Base-by-base conservation (phyloP, 2,329 filamentous ascomycete genomes). In the Aspergillus pseudoterreus region DNA sequence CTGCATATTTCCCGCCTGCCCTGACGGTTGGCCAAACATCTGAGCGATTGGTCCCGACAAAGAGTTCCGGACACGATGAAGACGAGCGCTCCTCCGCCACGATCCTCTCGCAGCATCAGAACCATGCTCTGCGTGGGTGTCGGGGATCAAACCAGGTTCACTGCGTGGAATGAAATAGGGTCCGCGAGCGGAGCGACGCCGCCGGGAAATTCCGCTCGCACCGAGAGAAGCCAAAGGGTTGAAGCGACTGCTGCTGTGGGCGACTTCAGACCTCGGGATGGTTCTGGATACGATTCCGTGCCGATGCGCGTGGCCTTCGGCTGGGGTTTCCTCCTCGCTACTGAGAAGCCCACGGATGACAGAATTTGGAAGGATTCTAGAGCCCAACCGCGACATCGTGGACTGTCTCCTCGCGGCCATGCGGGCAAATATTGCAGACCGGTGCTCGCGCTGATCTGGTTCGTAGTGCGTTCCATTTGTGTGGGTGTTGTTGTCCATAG, bases 301-400 rank as follows among this genome's bases (percentile, higher is more conserved):
- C 27, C 75, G 70, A 59, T 75, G 69, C 33, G 74, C 72, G 47
- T 69, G 70, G 5, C 73, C 74, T 57, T 77, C 74, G 14, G 68
- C 73, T 2, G 67, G 66, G 6, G 74, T 75, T 56, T 76, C 74
- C 53, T 76, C 73, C 54, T 74, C 70, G 51, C 74, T 76, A 52
- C 63, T 75, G 8, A 75, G 63, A 27, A 76, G 63, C 4, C 71
- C 71, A 49, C 74, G 69, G 22, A 72, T 71, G 14, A 75, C 72
- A 11, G 71, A 71, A 51, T 75, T 74, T 33, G 76, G 75, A n/a
- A 78, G 57, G 24, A 78, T 68, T 53, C 75, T 68, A 17, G 75
- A 76, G 12, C 75, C 74, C 41, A 78, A 61, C 36, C 76, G 66
- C 47, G 75, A 78, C 70, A 78, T 75, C 12, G 74, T 70, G 4